Conservation (phyloP, 805 yeast species). For the Saccharomyces jurei region DNA sequence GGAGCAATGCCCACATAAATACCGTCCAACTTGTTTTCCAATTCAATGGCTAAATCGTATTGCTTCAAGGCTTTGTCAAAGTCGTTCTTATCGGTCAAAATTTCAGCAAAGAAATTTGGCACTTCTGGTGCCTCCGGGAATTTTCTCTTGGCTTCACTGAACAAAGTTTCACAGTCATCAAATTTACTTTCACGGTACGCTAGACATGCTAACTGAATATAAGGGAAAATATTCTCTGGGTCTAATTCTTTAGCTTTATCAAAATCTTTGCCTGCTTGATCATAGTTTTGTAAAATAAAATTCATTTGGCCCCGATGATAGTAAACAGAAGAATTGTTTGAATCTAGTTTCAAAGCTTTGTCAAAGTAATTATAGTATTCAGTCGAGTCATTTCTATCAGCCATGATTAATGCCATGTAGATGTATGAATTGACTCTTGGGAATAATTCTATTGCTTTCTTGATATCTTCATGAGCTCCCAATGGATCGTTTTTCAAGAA, state of each 20-base stretch:
- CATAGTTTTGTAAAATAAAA: slow-evolving; percentile 70
- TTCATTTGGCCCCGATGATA: slow-evolving; percentile 92
- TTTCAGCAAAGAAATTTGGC: slow-evolving; percentile 93
- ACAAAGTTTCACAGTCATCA: slow-evolving; percentile 53
- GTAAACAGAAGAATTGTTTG: slow-evolving; percentile 71
- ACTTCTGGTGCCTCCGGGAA: slow-evolving; percentile 87
- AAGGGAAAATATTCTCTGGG: slow-evolving; percentile 70
- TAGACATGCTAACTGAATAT: slow-evolving; percentile 88
- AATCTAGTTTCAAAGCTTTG: slow-evolving; percentile 59
- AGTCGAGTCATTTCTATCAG: slow-evolving; percentile 69
- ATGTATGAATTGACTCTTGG: slow-evolving; percentile 81
- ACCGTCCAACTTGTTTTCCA: slow-evolving; percentile 62
- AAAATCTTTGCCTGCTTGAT: slow-evolving; percentile 66
- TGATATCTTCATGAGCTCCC: slow-evolving; percentile 55
- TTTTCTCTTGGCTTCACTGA: slow-evolving; percentile 58
- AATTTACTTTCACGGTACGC: slow-evolving; percentile 61
- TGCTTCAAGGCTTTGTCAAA: slow-evolving; percentile 65
- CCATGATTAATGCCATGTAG: slow-evolving; percentile 70
- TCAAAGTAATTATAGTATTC: slow-evolving; percentile 65
- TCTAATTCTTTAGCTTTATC: slow-evolving; percentile 67
- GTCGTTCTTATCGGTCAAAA: slow-evolving; percentile 74
- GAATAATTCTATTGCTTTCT: slow-evolving; percentile 52
- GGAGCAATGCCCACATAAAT: slow-evolving; percentile 85
- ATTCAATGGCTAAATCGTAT: slow-evolving; percentile 76
- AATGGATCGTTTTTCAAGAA: slow-evolving; percentile 71